Evolutionary conservation across 257 asterid species (phyloP).

Genomic region (Eucommia ulmoides): DNA sequence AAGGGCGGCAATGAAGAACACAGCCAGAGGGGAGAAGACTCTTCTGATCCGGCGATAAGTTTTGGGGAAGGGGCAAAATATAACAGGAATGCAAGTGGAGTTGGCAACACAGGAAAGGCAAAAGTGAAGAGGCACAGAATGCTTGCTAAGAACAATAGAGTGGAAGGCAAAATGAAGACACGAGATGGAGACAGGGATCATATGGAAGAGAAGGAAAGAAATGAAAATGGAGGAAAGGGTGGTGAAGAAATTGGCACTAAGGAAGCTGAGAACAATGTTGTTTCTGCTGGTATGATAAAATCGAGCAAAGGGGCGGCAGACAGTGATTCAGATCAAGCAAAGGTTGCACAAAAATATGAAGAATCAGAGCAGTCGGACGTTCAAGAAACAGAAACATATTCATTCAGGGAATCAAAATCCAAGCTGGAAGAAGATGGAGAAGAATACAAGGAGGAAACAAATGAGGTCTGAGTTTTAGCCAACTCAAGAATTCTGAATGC

Average conservation of each 20-base stretch:
- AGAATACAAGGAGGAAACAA: constrained; percentile 5
- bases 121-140: constrained; percentile 31
- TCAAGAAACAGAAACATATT: constrained; percentile 17
- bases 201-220: not conserved
- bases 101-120: constrained; percentile 14
- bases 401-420: constrained; percentile 6
- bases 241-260: no score
- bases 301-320: not conserved
- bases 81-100: constrained; percentile 19
- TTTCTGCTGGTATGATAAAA: not conserved
- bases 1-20: constrained; percentile 1
- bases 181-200: not conserved
- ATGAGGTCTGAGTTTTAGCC: constrained; percentile 24
- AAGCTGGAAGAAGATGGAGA: constrained; percentile 12
- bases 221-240: not conserved
- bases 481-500: constrained; percentile 8
- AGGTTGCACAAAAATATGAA: constrained; percentile 10
- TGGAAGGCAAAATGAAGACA: constrained; percentile 4
- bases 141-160: constrained; percentile 9
- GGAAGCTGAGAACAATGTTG: no score
- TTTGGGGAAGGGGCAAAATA: constrained; percentile 5
- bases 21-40: not conserved
- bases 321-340: constrained; percentile 12
- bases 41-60: constrained; percentile 5
- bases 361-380: constrained; percentile 9